A percentile compares a stretch with the other conserved stretches of the same genome.
These are phyloP conservation scores for Cladobotryum mycophilum DNA, from an alignment of 2,329 filamentous ascomycete genomes.

Conservation along the genomic window DNA sequence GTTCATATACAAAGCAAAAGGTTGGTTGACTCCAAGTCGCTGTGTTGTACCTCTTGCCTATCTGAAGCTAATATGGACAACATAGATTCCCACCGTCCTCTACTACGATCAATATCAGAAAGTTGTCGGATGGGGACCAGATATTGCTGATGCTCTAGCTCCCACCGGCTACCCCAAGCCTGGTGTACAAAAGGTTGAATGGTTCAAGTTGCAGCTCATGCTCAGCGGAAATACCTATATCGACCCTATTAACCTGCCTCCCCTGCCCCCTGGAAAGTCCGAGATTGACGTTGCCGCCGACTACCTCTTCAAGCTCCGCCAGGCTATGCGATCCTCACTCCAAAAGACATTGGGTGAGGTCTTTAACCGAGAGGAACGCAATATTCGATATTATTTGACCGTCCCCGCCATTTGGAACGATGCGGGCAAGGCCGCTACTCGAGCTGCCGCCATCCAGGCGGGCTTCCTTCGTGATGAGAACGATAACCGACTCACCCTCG, in stretches of 20 bases:
- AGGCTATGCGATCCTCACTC: constrained; percentile 91
- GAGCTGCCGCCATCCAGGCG: constrained; percentile 92
- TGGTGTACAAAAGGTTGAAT: constrained; percentile 97
- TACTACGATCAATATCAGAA: constrained; percentile 99
- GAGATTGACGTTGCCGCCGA: constrained; percentile 99
- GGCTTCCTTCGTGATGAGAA: constrained; percentile 96
- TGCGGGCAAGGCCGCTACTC: constrained; percentile 92
- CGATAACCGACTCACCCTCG: constrained; percentile 88
- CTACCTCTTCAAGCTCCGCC: constrained; percentile 95
- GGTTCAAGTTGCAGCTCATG: constrained; percentile 99
- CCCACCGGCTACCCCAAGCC: constrained; percentile 97
- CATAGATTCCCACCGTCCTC: constrained; percentile 92
- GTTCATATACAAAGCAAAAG: constrained; percentile 98
- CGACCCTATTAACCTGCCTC: constrained; percentile 96
- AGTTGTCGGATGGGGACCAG: constrained; percentile 98
- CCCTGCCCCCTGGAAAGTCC: constrained; percentile 93
- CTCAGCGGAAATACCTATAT: constrained; percentile 98
- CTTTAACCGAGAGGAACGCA: constrained; percentile 95
- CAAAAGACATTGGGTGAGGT: constrained; percentile 97
- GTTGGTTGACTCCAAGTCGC: constrained; percentile 36
- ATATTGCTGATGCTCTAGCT: constrained; percentile 93
- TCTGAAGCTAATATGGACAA: constrained; percentile 2
- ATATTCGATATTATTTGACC: constrained; percentile 95
- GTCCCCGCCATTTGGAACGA: constrained; percentile 99
- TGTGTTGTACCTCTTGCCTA: neutral